Conservation (phyloP, 1,139 yeast genomes). For the Williopsis jadinii region DNA sequence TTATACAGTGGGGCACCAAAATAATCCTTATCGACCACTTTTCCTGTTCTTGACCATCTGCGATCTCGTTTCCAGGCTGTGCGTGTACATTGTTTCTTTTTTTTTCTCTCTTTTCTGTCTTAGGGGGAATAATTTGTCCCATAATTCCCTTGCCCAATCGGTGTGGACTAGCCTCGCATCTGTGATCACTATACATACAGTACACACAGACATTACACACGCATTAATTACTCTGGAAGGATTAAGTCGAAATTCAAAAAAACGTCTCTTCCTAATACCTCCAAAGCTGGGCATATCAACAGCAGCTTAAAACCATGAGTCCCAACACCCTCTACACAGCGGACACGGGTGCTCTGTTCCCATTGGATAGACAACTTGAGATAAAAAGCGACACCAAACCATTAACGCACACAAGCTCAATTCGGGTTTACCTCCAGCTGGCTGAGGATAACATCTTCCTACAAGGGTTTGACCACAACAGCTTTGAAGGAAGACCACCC, state of each 20-base stretch:
- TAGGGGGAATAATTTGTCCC: not conserved
- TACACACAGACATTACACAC: too few species aligned
- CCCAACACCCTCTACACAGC: not conserved
- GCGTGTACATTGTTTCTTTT: not conserved
- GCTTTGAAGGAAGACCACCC: slow-evolving; percentile 67
- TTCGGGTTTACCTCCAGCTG: slow-evolving; percentile 32
- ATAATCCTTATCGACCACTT: too few species aligned
- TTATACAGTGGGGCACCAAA: too few species aligned
- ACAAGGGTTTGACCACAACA: slow-evolving; percentile 71
- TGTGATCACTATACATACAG: too few species aligned
- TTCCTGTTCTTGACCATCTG: too few species aligned
- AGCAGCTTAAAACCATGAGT: too few species aligned
- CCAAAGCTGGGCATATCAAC: too few species aligned
- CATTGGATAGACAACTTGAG: slow-evolving; percentile 28
- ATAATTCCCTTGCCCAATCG: not conserved
- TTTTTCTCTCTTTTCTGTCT: not conserved
- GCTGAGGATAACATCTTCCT: slow-evolving; percentile 78
- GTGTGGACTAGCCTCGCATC: too few species aligned
- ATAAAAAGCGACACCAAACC: slow-evolving; percentile 27
- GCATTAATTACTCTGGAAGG: too few species aligned
- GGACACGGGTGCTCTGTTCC: slow-evolving; percentile 22
- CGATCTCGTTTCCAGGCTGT: not conserved
- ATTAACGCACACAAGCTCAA: slow-evolving; percentile 27
- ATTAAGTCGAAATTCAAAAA: too few species aligned
- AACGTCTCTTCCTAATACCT: too few species aligned